Evolutionary conservation across 352 stramenopile genomes (phyloP), one percentile per base, ranked within the genome.

Genomic region (Phytophthora melonis): DNA sequence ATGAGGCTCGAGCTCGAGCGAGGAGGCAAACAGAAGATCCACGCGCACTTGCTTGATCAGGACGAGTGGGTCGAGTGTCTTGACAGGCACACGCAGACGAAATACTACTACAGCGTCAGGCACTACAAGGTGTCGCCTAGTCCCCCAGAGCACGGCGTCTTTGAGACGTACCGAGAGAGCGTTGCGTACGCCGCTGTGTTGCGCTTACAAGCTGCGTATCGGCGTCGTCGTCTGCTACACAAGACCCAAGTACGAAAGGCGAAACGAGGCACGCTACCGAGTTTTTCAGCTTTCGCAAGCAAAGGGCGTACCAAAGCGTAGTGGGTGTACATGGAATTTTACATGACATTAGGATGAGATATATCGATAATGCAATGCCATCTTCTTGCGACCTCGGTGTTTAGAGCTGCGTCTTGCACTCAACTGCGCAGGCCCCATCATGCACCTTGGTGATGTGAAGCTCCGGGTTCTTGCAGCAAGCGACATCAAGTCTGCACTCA

Each of bases 31-130:
- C 74, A 83, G 14, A 78, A 73, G 19, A 66, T 82, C 18, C 79
- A 83, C 11, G 64, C 80, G 0, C 49, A 82, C 54, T 72, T 89
- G 14, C 73, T 92, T 3, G 83, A 83, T 1, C 83, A 92, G 57
- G 86, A 93, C 32, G 69, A 89, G 58, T 93, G 86, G 86, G 70
- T 93, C 52, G 79, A 93, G 53, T 93, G 84, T 70, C 34, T 83
- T 4, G 81, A 93, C 54, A 53, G 55, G 7, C 68, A 63, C 54
- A 82, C 81, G 21, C 67, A 80, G 57, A 71, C 72, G n/a, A 74
- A 59, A 9, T 92, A 82, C 73, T 93, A 92, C 73, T 93, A 93
- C 74, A 92, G 83, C 66, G 66, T 92, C 34, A 68, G 72, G 58
- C 75, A 89, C 71, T 88, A 84, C 68, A 77, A 78, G 23, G 47